A percentile compares a stretch with the other conserved stretches of the same genome.
Evolutionary conservation across 2,329 filamentous ascomycete species (phyloP).

Genomic region (Bipolaris bicolor): DNA sequence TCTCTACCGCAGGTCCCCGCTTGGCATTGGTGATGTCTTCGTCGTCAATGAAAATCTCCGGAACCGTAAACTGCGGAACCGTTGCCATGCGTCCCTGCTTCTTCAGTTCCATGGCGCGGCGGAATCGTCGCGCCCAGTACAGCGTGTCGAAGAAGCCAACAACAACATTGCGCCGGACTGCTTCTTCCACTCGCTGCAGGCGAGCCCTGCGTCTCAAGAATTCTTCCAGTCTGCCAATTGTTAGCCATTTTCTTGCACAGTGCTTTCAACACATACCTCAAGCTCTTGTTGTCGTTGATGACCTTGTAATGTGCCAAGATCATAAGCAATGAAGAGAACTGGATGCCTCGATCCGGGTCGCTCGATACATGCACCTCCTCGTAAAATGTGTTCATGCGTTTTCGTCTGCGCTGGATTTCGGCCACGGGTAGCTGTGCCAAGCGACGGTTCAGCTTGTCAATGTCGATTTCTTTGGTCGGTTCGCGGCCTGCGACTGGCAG

Average conservation of each 20-base stretch:
- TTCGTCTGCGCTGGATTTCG: slow-evolving; percentile 75
- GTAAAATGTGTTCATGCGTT: slow-evolving; percentile 91
- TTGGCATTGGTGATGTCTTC: slow-evolving; percentile 61
- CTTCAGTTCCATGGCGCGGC: slow-evolving; percentile 74
- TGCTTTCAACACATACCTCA: slow-evolving; percentile 62
- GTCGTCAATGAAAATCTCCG: slow-evolving; percentile 89
- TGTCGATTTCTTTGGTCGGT: slow-evolving; percentile 63
- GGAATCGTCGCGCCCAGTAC: slow-evolving; percentile 86
- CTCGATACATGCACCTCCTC: slow-evolving; percentile 95
- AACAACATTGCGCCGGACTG: slow-evolving; percentile 87
- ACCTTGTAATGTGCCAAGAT: slow-evolving; percentile 98
- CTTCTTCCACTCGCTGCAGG: slow-evolving; percentile 92
- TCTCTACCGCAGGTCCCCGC: slow-evolving; percentile 44
- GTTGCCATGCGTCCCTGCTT: slow-evolving; percentile 74
- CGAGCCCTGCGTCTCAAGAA: slow-evolving; percentile 89
- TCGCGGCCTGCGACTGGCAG: slow-evolving; percentile 54
- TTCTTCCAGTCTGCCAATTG: slow-evolving; percentile 75
- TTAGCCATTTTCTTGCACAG: neutral
- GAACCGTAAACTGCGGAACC: slow-evolving; percentile 80
- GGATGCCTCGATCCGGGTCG: slow-evolving; percentile 86
- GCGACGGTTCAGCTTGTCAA: slow-evolving; percentile 75
- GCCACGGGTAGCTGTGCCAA: slow-evolving; percentile 74
- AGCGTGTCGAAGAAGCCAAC: slow-evolving; percentile 95
- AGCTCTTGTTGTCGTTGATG: slow-evolving; percentile 95
- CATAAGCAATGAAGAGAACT: slow-evolving; percentile 91